phyloP scores from a whole-genome alignment of 257 asterid species.

The Solanum etuberosum region DNA sequence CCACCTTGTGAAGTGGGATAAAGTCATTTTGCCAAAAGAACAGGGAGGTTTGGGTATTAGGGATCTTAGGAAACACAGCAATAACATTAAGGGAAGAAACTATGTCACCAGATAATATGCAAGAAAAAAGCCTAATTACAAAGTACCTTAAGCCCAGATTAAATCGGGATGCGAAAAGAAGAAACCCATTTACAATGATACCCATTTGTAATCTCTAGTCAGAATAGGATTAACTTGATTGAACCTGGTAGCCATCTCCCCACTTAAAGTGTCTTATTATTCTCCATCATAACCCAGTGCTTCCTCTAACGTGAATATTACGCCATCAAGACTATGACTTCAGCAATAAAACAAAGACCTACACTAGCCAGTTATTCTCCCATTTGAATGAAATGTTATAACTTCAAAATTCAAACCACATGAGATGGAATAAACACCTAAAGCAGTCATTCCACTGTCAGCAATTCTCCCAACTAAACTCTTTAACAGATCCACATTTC shows the following conservation, averaged over 20 bases:
- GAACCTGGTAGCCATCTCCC: neutral
- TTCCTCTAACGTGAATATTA: neutral
- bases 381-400: neutral
- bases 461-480: neutral
- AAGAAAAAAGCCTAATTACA: neutral
- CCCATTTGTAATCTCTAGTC: neutral
- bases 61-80: neutral
- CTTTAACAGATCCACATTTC: neutral
- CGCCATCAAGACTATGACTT: neutral
- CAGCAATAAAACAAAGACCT: neutral
- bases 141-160: neutral
- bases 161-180: neutral
- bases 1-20: neutral
- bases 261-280: no score
- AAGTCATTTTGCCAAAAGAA: neutral
- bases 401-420: neutral
- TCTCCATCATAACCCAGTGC: neutral
- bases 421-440: neutral
- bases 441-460: neutral
- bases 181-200: no score
- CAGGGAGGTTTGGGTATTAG: neutral
- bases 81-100: neutral
- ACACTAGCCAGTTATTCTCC: neutral
- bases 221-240: neutral
- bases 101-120: neutral